Evolutionary conservation across 2,329 filamentous ascomycete genomes (phyloP), one percentile per base, ranked within the genome.

Genomic region (Exophiala aquamarina): DNA sequence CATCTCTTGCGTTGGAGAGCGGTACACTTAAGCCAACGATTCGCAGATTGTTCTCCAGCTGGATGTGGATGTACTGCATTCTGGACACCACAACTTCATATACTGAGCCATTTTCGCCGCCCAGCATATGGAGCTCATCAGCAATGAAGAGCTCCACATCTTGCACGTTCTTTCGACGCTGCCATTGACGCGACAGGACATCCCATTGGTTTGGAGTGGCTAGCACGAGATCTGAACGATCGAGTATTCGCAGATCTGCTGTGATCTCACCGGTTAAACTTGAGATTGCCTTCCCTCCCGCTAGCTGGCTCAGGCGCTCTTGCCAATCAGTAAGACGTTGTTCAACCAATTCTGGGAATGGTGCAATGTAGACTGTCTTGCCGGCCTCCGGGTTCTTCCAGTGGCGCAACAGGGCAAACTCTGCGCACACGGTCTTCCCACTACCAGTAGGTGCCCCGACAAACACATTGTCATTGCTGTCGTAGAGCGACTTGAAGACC

Each of bases 61-160:
- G 89, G 1, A 89, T 85, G 49, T 89, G 86, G 64, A 98, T 96
- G 55, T 93, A 93, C 65, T 95, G 90, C 87, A 97, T 96, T 42
- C 93, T 86, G 52, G 93, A 96, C n/a, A 98, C 88, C 42, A 98
- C 84, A 42, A 93, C 87, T 73, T 98, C 93, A 68, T 98, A 98
- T 21, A 94, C 79, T 65, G 92, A 94, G 21, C 93, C 94, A 54
- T 82, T 79, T 41, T 85, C 82, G 11, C 90, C 91, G 50, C 92
- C 93, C 21, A 98, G 77, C 74, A 97, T 84, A 64, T 98, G 93
- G 44, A 98, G 76, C 64, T 97, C 92, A 66, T 98, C 94, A 1
- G 92, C 91, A 57, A 98, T 91, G 65, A 98, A 90, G 1, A 98
- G 75, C 59, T 90, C 83, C 15, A 97, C 87, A 3, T 83, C 86